Evolutionary conservation across 2,329 filamentous ascomycete genomes (phyloP).

Genomic region (Mycosphaerelloides madeirae): DNA sequence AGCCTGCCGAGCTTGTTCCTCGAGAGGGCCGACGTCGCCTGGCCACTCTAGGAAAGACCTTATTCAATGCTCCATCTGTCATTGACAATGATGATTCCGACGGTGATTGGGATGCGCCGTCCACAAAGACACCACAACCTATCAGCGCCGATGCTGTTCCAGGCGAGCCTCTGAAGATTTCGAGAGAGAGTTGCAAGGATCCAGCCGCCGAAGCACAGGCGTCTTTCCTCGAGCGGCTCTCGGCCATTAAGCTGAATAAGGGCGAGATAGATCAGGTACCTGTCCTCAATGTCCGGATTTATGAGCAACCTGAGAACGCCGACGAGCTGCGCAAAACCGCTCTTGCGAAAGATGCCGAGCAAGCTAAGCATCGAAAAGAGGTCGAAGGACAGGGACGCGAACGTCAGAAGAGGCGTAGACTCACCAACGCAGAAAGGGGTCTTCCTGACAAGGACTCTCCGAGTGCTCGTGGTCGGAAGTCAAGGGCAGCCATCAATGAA

Average conservation of each 20-base stretch:
- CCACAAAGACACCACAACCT: background rate
- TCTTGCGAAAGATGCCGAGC: constrained; percentile 10
- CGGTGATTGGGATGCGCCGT: background rate
- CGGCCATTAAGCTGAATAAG: constrained; percentile 38
- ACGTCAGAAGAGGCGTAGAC: constrained; percentile 4
- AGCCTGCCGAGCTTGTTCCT: constrained; percentile 53
- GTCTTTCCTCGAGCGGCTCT: constrained; percentile 38
- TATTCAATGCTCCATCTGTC: background rate
- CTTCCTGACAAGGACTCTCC: background rate
- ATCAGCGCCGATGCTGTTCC: background rate
- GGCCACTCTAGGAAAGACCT: background rate
- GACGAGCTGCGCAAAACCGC: constrained; percentile 17
- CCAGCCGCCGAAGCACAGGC: constrained; percentile 25
- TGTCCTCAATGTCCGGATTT: constrained; percentile 23
- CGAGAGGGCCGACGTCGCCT: constrained; percentile 19
- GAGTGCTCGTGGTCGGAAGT: background rate
- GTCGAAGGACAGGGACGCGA: background rate
- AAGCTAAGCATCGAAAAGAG: constrained; percentile 1
- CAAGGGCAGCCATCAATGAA: background rate
- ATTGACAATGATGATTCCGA: constrained; percentile 1
- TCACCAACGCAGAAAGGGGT: constrained; percentile 11
- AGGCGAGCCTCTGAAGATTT: constrained; percentile 20
- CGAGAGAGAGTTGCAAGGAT: constrained; percentile 17
- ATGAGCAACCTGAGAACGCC: constrained; percentile 19
- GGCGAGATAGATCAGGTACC: constrained; percentile 36